A percentile compares a stretch with the other conserved stretches of the same genome.
These are phyloP conservation scores for Erysimum cheiri DNA, from an alignment of 441 rosid species.

Conservation along the genomic window DNA sequence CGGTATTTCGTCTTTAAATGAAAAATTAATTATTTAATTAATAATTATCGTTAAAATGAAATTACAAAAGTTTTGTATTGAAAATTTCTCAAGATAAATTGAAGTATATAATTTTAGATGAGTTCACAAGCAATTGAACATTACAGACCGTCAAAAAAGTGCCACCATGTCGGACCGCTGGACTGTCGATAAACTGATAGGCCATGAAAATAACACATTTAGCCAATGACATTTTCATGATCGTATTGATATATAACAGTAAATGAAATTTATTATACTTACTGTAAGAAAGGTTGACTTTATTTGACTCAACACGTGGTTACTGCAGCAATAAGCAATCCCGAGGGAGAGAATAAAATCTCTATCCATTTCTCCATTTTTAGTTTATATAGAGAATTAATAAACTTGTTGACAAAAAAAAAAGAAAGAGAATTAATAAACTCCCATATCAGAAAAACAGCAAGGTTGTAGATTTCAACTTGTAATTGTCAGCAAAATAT, in stretches of 20 bases:
- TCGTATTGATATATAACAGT: not conserved
- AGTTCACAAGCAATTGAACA: not conserved
- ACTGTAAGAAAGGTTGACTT: constrained; percentile 21
- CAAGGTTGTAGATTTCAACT: not conserved
- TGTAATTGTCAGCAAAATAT: not conserved
- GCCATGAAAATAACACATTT: not conserved
- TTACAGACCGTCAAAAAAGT: not conserved
- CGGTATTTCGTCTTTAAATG: no score
- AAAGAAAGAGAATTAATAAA: not conserved
- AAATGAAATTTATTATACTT: constrained; percentile 12
- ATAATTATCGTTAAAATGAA: not conserved
- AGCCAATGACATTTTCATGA: constrained; percentile 9
- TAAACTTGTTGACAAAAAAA: not conserved
- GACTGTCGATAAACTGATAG: not conserved
- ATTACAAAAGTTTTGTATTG: not conserved
- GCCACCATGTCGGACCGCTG: not conserved
- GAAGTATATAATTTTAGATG: not conserved
- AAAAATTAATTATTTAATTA: no score
- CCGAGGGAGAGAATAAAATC: constrained; percentile 40
- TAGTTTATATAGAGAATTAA: not conserved
- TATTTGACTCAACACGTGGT: constrained; percentile 34
- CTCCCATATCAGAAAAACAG: not conserved
- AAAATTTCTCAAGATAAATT: not conserved
- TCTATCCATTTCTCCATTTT: constrained; percentile 20
- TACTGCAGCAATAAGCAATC: constrained; percentile 39